Percentiles rank a stretch among this genome's conserved stretches.
phyloP scores from a whole-genome alignment of 345 rosid species.

The Cochlearia excelsa region DNA sequence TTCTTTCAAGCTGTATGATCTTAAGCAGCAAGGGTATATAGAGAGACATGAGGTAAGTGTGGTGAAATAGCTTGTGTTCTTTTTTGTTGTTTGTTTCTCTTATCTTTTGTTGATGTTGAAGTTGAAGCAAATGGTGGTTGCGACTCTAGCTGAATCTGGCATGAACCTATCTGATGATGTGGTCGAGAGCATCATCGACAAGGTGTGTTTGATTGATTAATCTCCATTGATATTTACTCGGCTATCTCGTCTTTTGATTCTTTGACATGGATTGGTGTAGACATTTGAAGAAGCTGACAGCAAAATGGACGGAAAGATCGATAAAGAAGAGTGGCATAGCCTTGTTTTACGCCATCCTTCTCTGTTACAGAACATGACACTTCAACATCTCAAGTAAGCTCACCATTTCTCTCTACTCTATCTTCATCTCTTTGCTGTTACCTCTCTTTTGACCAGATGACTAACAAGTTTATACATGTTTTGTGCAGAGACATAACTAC shows the following conservation, averaged over 20 bases:
- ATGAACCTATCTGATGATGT: constrained; percentile 74
- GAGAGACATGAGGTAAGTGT: constrained; percentile 71
- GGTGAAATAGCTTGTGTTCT: neutral
- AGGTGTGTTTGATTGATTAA: constrained; percentile 40
- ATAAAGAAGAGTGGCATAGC: constrained; percentile 72
- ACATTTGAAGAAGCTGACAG: constrained; percentile 79
- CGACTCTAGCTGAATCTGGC: constrained; percentile 76
- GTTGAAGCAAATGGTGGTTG: constrained; percentile 65
- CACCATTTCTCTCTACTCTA: neutral
- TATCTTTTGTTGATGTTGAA: constrained; percentile 20
- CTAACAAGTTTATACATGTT: neutral
- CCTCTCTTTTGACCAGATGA: no score
- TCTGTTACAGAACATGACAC: constrained; percentile 61
- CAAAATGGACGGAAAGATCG: constrained; percentile 67
- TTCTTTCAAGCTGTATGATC: constrained; percentile 82
- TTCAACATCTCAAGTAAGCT: constrained; percentile 73
- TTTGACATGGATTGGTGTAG: constrained; percentile 36
- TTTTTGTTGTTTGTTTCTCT: neutral
- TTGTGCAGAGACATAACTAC: constrained; percentile 69
- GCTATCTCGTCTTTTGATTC: constrained; percentile 3
- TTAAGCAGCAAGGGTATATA: constrained; percentile 80
- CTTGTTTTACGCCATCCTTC: constrained; percentile 75
- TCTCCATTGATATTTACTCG: constrained; percentile 1
- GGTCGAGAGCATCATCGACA: constrained; percentile 72
- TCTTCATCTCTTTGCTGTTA: neutral